Percentiles rank a stretch among this genome's conserved stretches.
These are phyloP conservation scores for Ramichloridium luteum DNA, from an alignment of 2,329 filamentous ascomycete genomes.

Conservation along the genomic window DNA sequence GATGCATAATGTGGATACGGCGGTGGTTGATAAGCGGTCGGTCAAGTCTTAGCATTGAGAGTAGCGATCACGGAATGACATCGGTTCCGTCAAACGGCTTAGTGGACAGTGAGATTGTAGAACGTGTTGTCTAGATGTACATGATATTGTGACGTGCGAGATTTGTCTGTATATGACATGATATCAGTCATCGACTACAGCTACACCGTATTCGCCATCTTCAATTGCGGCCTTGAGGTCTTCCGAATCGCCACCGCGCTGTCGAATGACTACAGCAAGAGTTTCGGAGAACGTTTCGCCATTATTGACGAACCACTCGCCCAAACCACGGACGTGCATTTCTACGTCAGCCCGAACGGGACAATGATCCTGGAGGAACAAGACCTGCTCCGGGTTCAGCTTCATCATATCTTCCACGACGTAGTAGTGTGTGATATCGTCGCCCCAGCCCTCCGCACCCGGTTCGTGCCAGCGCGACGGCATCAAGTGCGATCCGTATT, in stretches of 20 bases:
- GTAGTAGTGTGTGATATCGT: conserved; percentile 52
- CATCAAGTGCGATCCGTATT: conserved; percentile 36
- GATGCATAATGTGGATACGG: neutral
- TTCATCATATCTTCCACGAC: conserved; percentile 54
- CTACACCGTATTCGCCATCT: conserved; percentile 60
- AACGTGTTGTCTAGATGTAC: too few relatives aligned
- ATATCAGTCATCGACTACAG: conserved; percentile 16
- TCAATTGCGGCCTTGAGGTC: conserved; percentile 53
- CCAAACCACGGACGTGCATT: conserved; percentile 37
- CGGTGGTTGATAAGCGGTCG: neutral
- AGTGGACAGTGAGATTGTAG: too few relatives aligned
- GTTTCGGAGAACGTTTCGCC: conserved; percentile 52
- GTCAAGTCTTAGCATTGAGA: too few relatives aligned
- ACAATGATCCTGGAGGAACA: conserved; percentile 46
- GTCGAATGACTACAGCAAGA: conserved; percentile 42
- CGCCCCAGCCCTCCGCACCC: conserved; percentile 51
- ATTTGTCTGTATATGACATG: too few relatives aligned
- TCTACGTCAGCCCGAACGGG: conserved; percentile 47
- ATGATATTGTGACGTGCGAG: too few relatives aligned
- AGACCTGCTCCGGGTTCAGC: conserved; percentile 46
- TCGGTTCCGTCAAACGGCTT: too few relatives aligned
- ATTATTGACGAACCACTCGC: conserved; percentile 52
- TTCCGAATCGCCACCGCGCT: conserved; percentile 41
- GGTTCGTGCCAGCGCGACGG: conserved; percentile 39
- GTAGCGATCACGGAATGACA: too few relatives aligned